Evolutionary conservation across 805 yeast genomes (phyloP).

Genomic region (Nakazawaea ishiwadae): DNA sequence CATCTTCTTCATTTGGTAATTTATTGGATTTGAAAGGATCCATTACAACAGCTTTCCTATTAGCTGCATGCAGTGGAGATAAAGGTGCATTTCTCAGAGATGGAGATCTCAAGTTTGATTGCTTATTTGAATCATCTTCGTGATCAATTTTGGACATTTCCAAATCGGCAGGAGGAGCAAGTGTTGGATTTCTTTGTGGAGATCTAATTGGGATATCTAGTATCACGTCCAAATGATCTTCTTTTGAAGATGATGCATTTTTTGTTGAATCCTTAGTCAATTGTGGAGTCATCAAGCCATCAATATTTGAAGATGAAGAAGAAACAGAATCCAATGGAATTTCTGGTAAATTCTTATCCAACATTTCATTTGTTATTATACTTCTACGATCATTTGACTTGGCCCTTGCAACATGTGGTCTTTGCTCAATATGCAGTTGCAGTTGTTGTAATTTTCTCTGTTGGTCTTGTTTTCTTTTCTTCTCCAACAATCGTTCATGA

Average conservation of each 20-base stretch:
- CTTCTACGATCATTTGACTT: conserved; percentile 2
- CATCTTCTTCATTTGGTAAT: conserved; percentile 14
- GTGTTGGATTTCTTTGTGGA: conserved; percentile 16
- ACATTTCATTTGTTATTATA: neutral
- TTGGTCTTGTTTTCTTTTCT: conserved; percentile 61
- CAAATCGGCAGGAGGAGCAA: conserved; percentile 1
- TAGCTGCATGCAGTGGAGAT: conserved; percentile 8
- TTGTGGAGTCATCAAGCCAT: conserved; percentile 3
- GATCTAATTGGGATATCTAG: conserved; percentile 27
- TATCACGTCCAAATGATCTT: conserved; percentile 18
- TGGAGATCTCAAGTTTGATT: conserved; percentile 3
- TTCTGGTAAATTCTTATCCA: conserved; percentile 12
- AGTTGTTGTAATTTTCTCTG: conserved; percentile 27
- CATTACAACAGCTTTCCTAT: conserved; percentile 19
- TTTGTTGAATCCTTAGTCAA: neutral
- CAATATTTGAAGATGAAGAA: conserved; percentile 1
- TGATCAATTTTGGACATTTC: neutral
- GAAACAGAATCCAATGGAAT: conserved; percentile 4
- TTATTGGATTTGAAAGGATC: no score
- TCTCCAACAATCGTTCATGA: conserved; percentile 76
- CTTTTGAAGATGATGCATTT: neutral
- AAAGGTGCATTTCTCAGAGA: conserved; percentile 1
- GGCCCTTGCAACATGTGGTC: conserved; percentile 17
- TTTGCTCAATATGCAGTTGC: conserved; percentile 24
- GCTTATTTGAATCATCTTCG: neutral